Evolutionary conservation across 768 basidiomycete genomes (phyloP).

Genomic region (Tulasnella calospora): DNA sequence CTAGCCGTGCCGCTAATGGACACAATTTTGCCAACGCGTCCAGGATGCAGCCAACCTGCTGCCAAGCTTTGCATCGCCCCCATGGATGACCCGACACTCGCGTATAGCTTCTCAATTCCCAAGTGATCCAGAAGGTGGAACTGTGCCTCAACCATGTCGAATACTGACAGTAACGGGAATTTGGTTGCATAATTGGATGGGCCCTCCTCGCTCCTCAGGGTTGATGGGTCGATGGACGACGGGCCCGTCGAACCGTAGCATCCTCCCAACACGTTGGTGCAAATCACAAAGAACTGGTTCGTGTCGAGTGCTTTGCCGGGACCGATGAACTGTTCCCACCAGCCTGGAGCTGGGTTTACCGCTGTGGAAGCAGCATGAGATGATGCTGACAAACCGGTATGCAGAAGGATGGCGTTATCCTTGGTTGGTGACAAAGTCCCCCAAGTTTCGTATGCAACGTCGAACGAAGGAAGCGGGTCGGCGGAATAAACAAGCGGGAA

Average conservation of each 20-base stretch:
- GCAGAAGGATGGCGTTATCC: conserved; percentile 90
- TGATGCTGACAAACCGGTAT: conserved; percentile 93
- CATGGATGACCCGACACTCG: conserved; percentile 93
- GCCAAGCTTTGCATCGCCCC: conserved; percentile 98
- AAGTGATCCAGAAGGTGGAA: conserved; percentile 80
- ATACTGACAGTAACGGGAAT: conserved; percentile 88
- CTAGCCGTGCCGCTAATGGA: conserved; percentile 94
- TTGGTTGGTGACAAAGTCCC: conserved; percentile 70
- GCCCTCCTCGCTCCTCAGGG: conserved; percentile 45
- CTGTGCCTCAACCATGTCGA: conserved; percentile 97
- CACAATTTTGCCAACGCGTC: conserved; percentile 82
- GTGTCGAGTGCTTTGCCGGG: conserved; percentile 93
- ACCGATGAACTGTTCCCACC: conserved; percentile 99
- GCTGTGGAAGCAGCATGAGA: conserved; percentile 86
- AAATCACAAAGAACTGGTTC: conserved; percentile 84
- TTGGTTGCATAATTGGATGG: conserved; percentile 68
- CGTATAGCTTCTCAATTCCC: conserved; percentile 78
- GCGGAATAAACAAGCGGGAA: conserved; percentile 63
- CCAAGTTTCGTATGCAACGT: conserved; percentile 98
- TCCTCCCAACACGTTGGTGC: conserved; percentile 94
- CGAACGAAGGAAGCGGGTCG: conserved; percentile 56
- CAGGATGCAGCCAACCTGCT: conserved; percentile 86
- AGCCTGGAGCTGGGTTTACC: conserved; percentile 75
- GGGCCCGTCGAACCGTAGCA: conserved; percentile 98
- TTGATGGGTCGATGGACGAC: conserved; percentile 64